These are phyloP conservation scores for Mycena haematopus DNA, from an alignment of 768 basidiomycete genomes.

Conservation along the genomic window DNA sequence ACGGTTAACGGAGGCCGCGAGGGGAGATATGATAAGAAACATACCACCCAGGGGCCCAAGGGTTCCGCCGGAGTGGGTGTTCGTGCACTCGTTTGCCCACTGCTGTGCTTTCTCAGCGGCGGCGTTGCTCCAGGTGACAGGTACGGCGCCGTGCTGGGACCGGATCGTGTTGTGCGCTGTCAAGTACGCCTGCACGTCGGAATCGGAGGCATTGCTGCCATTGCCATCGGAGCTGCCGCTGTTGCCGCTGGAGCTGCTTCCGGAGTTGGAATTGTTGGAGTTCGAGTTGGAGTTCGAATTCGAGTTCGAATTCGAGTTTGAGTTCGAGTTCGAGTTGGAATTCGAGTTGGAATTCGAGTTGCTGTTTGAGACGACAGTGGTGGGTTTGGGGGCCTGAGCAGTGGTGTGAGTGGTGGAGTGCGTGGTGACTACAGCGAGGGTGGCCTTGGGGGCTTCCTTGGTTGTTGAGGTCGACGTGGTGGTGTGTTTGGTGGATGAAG, in stretches of 20 bases:
- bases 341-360: constrained; percentile 13
- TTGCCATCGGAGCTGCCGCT: constrained; percentile 26
- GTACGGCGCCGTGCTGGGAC: constrained; percentile 64
- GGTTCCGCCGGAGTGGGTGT: constrained; percentile 70
- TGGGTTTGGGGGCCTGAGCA: not conserved
- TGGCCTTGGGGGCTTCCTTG: constrained; percentile 10
- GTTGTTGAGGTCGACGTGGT: constrained; percentile 24
- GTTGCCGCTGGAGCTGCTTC: constrained; percentile 1
- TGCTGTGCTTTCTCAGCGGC: constrained; percentile 68
- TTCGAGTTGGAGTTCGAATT: constrained; percentile 3
- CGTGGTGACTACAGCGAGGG: constrained; percentile 12
- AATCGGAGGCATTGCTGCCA: constrained; percentile 38
- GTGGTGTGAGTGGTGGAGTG: constrained; percentile 11
- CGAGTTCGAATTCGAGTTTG: constrained; percentile 27
- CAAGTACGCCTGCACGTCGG: constrained; percentile 62
- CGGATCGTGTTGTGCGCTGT: constrained; percentile 67
- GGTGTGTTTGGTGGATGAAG: constrained; percentile 29
- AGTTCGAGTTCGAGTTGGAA: constrained; percentile 25
- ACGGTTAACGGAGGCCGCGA: not conserved
- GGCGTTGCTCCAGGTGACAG: constrained; percentile 68
- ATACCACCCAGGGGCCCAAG: constrained; percentile 70
- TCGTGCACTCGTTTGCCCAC: constrained; percentile 73
- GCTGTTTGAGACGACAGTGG: not conserved
- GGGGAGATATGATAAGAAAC: constrained; percentile 23
- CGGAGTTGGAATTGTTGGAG: constrained; percentile 8